Percentiles rank a stretch among this genome's conserved stretches.
These are phyloP conservation scores for Penicillium pancosmium DNA, from an alignment of 495 filamentous ascomycete genomes.

Conservation along the genomic window DNA sequence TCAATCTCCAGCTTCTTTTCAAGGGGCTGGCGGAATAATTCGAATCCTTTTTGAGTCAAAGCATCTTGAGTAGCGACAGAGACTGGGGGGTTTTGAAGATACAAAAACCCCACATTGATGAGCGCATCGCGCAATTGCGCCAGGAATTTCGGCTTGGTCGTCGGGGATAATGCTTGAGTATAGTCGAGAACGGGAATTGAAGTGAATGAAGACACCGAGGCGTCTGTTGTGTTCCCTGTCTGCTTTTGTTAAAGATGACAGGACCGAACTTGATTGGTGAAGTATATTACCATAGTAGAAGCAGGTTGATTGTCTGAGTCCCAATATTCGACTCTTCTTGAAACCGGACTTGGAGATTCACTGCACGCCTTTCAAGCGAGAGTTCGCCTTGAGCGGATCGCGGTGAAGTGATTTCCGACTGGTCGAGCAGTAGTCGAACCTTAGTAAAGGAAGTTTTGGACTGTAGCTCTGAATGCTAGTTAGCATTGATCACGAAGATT, in stretches of 20 bases:
- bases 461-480: too few relatives aligned
- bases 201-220: conserved; percentile 52
- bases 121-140: conserved; percentile 73
- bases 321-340: too few relatives aligned
- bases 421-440: too few relatives aligned
- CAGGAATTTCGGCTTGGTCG: conserved; percentile 76
- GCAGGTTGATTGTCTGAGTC: neutral
- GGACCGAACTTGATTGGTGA: neutral
- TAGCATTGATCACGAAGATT: too few relatives aligned
- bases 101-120: conserved; percentile 91
- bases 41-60: conserved; percentile 69
- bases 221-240: neutral
- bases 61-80: conserved; percentile 62
- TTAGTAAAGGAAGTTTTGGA: too few relatives aligned
- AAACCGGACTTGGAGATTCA: too few relatives aligned
- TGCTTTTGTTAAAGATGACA: neutral
- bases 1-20: conserved; percentile 86
- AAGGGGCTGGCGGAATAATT: conserved; percentile 79
- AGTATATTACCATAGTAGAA: neutral
- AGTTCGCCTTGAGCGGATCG: too few relatives aligned
- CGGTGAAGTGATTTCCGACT: too few relatives aligned
- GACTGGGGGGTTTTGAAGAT: conserved; percentile 83
- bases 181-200: conserved; percentile 82
- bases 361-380: too few relatives aligned
- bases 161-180: conserved; percentile 60